Conservation (phyloP, 1,284 basidiomycete genomes). For the Omphalotus olearius region DNA sequence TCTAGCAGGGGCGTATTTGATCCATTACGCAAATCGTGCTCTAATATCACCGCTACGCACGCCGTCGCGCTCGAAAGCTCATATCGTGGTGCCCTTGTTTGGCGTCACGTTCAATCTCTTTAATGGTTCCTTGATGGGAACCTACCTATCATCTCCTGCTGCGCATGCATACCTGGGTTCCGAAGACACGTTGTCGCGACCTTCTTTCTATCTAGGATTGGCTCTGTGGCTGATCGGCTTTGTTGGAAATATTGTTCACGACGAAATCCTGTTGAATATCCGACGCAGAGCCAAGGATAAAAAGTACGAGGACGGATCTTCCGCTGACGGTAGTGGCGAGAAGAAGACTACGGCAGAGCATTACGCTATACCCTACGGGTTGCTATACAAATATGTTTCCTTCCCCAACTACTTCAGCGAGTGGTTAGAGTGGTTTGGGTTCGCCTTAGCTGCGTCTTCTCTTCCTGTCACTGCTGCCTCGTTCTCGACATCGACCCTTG, state of each 20-base stretch:
- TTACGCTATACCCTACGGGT: slow-evolving; percentile 83
- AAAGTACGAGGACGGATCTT: slow-evolving; percentile 11
- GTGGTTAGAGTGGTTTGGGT: slow-evolving; percentile 85
- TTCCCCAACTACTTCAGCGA: slow-evolving; percentile 94
- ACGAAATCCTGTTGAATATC: slow-evolving; percentile 79
- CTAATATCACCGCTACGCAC: slow-evolving; percentile 80
- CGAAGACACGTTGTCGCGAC: slow-evolving; percentile 27
- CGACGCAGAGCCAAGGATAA: slow-evolving; percentile 34
- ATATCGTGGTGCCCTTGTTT: slow-evolving; percentile 59
- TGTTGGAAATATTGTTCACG: slow-evolving; percentile 79
- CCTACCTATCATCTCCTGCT: slow-evolving; percentile 58
- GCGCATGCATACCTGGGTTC: slow-evolving; percentile 37
- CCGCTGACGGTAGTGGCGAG: slow-evolving; percentile 17
- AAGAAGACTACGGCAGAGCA: slow-evolving; percentile 32
- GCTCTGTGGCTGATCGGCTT: slow-evolving; percentile 69
- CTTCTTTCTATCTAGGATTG: slow-evolving; percentile 61
- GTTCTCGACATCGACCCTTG: neutral
- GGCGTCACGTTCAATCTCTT: slow-evolving; percentile 67
- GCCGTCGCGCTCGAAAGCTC: slow-evolving; percentile 75
- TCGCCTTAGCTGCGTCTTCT: slow-evolving; percentile 61
- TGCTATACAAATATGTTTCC: slow-evolving; percentile 77
- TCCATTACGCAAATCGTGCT: slow-evolving; percentile 85
- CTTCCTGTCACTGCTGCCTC: slow-evolving; percentile 21
- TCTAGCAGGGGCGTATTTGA: slow-evolving; percentile 58
- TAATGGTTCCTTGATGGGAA: slow-evolving; percentile 71